Evolutionary conservation across 2,329 filamentous ascomycete genomes (phyloP).

Genomic region (Ophioceras dolichostomum): DNA sequence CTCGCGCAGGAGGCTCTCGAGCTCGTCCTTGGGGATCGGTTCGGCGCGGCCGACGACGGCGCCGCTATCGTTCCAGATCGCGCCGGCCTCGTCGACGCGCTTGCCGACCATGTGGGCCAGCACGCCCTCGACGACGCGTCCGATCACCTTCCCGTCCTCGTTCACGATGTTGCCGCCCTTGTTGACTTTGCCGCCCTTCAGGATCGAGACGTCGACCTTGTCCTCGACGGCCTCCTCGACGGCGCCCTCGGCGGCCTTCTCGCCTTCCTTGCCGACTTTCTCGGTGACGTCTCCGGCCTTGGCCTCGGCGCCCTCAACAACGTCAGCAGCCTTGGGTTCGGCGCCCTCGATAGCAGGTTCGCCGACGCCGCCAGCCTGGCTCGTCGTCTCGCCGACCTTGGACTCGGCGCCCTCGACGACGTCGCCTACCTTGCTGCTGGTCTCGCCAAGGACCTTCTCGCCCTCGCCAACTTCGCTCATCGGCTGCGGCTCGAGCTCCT

Average conservation of each 20-base stretch:
- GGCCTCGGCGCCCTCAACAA: constrained; percentile 7
- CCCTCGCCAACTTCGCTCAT: constrained; percentile 6
- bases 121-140: constrained; percentile 51
- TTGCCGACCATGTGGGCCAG: constrained; percentile 51
- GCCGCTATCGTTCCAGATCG: constrained; percentile 60
- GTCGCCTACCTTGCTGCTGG: constrained; percentile 3
- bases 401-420: constrained; percentile 3
- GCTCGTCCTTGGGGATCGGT: constrained; percentile 44
- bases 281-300: neutral
- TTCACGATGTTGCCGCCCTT: constrained; percentile 46
- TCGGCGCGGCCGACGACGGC: constrained; percentile 57
- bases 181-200: constrained; percentile 44
- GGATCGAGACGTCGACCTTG: constrained; percentile 30
- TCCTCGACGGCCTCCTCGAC: constrained; percentile 7
- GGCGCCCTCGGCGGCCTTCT: constrained; percentile 3
- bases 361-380: neutral
- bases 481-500: constrained; percentile 6
- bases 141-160: constrained; percentile 40
- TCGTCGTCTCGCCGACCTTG: constrained; percentile 3
- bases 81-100: constrained; percentile 51
- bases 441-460: constrained; percentile 4
- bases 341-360: neutral
- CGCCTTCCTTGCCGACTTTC: constrained; percentile 1
- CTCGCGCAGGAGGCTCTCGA: constrained; percentile 29
- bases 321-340: constrained; percentile 11